Evolutionary conservation across 2,329 filamentous ascomycete species (phyloP).

Genomic region (Aspergillus cejpii): DNA sequence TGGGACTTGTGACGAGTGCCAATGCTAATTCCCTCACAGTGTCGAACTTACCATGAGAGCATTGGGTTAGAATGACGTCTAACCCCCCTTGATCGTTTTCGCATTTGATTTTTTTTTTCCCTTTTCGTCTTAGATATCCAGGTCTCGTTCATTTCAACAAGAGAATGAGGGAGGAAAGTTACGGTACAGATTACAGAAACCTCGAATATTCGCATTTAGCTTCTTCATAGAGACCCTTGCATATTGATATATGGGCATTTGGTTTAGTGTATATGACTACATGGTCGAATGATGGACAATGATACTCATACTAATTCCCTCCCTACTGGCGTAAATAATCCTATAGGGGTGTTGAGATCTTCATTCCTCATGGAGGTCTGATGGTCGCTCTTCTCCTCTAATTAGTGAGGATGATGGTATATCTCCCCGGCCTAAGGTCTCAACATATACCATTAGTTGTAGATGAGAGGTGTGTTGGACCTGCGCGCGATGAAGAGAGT

Average conservation of each 20-base stretch:
- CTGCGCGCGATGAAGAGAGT: slow-evolving; percentile 35
- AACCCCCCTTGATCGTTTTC: slow-evolving; percentile 3
- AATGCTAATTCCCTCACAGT: slow-evolving; percentile 20
- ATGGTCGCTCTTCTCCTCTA: slow-evolving; percentile 36
- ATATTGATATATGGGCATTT: background rate
- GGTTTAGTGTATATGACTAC: background rate
- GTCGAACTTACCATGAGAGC: slow-evolving; percentile 45
- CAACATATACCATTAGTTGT: slow-evolving; percentile 42
- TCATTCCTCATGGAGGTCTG: slow-evolving; percentile 45
- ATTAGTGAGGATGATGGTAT: slow-evolving; percentile 56
- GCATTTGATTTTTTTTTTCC: slow-evolving; percentile 11
- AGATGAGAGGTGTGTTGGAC: slow-evolving; percentile 41
- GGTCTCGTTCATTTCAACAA: slow-evolving; percentile 14
- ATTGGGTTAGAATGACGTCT: slow-evolving; percentile 33
- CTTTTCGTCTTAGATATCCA: slow-evolving; percentile 20
- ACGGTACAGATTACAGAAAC: slow-evolving; percentile 6
- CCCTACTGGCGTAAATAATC: background rate
- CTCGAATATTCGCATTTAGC: background rate
- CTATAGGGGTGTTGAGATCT: slow-evolving; percentile 53
- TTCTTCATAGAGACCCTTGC: slow-evolving; percentile 1
- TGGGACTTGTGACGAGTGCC: slow-evolving; percentile 8
- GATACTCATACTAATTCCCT: background rate
- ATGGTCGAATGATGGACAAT: background rate
- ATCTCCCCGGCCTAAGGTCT: slow-evolving; percentile 39
- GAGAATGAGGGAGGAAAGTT: slow-evolving; percentile 13